phyloP scores from a whole-genome alignment of 2,329 filamentous ascomycete genomes.

The Didymella exigua region DNA sequence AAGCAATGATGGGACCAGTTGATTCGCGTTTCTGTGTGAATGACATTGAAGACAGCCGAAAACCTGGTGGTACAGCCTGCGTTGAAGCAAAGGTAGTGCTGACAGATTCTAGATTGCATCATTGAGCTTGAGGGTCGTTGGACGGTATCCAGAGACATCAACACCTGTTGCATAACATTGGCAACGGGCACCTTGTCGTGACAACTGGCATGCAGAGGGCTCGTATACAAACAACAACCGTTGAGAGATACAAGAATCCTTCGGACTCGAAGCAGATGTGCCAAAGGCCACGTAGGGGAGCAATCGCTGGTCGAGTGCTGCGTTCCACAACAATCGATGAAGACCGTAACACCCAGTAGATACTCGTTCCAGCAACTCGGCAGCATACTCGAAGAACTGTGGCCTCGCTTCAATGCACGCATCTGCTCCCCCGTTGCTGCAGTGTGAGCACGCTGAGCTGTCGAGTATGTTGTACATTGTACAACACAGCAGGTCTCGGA shows the following conservation, averaged over 20 bases:
- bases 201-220: background rate
- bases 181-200: background rate
- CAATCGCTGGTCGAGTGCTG: slow-evolving; percentile 2
- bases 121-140: background rate
- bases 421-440: slow-evolving; percentile 27
- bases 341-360: slow-evolving; percentile 17
- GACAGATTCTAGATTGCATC: background rate
- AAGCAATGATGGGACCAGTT: background rate
- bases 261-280: background rate
- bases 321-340: slow-evolving; percentile 21
- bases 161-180: background rate
- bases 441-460: slow-evolving; percentile 23
- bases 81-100: background rate
- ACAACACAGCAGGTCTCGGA: slow-evolving; percentile 10
- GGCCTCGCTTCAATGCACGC: slow-evolving; percentile 25
- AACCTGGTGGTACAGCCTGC: background rate
- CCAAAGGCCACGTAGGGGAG: slow-evolving; percentile 7
- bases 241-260: slow-evolving; percentile 7
- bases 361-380: slow-evolving; percentile 11
- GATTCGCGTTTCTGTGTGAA: background rate
- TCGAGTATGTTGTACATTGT: slow-evolving; percentile 18
- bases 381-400: slow-evolving; percentile 11
- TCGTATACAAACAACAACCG: background rate
- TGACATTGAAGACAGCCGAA: background rate
- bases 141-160: background rate